Conservation (phyloP, 2,329 filamentous ascomycete species). For the Claviceps quebecensis region DNA sequence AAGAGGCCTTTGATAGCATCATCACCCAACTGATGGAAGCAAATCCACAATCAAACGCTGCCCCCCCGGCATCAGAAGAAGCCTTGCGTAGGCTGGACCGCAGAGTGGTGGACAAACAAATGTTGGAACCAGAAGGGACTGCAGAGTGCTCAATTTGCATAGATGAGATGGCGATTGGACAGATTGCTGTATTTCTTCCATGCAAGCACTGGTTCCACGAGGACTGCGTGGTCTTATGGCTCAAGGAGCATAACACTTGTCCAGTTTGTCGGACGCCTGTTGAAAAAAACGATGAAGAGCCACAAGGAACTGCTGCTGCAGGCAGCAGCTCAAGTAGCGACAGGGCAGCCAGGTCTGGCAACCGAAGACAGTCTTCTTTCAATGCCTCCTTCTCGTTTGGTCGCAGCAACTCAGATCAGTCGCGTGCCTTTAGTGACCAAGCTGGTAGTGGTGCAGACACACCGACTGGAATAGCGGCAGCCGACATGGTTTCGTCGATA, state of each 20-base stretch:
- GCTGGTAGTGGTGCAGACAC: constrained; percentile 1
- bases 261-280: constrained; percentile 60
- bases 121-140: constrained; percentile 52
- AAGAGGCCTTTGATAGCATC: constrained; percentile 81
- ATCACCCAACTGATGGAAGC: constrained; percentile 82
- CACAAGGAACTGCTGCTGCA: constrained; percentile 5
- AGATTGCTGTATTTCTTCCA: constrained; percentile 63
- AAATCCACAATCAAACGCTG: constrained; percentile 60
- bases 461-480: constrained; percentile 4
- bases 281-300: constrained; percentile 21
- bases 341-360: background rate
- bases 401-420: constrained; percentile 1
- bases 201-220: constrained; percentile 94
- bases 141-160: constrained; percentile 94
- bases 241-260: constrained; percentile 84
- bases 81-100: constrained; percentile 63
- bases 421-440: background rate
- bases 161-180: constrained; percentile 60
- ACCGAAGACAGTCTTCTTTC: background rate
- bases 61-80: constrained; percentile 62
- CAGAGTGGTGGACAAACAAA: constrained; percentile 52
- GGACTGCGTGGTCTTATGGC: constrained; percentile 67
- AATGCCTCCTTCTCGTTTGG: background rate
- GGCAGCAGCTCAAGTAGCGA: background rate
- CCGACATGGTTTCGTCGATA: constrained; percentile 8